Base-by-base conservation (phyloP, 2,329 filamentous ascomycete genomes). In the Neonectria magnoliae region DNA sequence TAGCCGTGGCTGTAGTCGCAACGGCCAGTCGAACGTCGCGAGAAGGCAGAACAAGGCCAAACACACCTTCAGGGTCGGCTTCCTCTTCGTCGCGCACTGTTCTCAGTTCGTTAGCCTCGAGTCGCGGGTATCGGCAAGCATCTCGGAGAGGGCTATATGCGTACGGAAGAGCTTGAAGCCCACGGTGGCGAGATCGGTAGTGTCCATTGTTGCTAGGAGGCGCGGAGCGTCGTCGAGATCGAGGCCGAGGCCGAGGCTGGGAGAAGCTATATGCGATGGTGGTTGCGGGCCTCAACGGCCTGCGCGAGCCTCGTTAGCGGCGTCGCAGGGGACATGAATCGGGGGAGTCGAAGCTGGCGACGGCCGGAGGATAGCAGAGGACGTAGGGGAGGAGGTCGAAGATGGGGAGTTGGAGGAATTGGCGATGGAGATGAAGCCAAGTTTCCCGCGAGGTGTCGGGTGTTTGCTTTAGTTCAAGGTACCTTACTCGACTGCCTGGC, bases 61-160 rank as follows among this genome's bases (percentile, higher is more conserved):
- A 60, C 65, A 47, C 58, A 80, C 78, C 78, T 70, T 80, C 78
- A 38, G 76, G 73, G 53, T 80, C 78, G 47, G 71, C 65, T 48
- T 78, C 75, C 58, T 79, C 76, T 20, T 70, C 70, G 22, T 71
- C 74, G 67, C 75, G 74, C 58, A 66, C 74, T 76, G 65, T 65
- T 57, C 52, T 60, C 60, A 58, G 70, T 70, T 69, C 57, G 71
- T 72, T 61, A 73, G 68, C 65, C 36, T 64, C 48, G 48, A 22
- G 53, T 62, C 54, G 51, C 33, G 36, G 52, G 51, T 42, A 62
- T 57, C 36, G 44, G 59, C 60, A 52, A 38, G 29, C 33, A 41
- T 41, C 48, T 41, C 29, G 25, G 20, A 56, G 56, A 64, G 63
- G 54, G 41, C 14, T 50, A 56, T 31, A 11, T 41, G 73, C 76